A percentile compares a stretch with the other conserved stretches of the same genome.
These are phyloP conservation scores for Bipolaris gigantea DNA, from an alignment of 2,329 filamentous ascomycete species.

Conservation along the genomic window DNA sequence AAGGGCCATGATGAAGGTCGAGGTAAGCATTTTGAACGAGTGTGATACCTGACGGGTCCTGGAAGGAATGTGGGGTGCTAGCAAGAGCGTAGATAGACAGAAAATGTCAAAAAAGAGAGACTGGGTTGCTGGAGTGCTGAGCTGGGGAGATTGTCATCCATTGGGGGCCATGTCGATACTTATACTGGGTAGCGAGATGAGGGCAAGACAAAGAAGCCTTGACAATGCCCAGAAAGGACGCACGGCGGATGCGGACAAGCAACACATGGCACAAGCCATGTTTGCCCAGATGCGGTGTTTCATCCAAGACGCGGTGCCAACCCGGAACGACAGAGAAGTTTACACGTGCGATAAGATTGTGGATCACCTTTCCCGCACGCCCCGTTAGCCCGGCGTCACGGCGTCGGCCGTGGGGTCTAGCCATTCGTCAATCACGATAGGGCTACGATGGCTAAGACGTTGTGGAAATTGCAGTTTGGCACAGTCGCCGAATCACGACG, in stretches of 20 bases:
- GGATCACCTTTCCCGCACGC: conserved; percentile 13
- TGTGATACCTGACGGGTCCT: conserved; percentile 9
- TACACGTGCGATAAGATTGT: conserved; percentile 24
- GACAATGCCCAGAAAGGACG: conserved; percentile 5
- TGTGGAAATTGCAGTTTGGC: conserved; percentile 22
- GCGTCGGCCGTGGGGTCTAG: conserved; percentile 11
- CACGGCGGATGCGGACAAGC: conserved; percentile 5
- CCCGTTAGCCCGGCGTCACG: conserved; percentile 13
- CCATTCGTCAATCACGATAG: conserved; percentile 15
- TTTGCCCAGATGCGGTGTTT: conserved; percentile 11
- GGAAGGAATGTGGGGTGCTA: conserved; percentile 21
- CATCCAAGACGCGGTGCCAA: conserved; percentile 17
- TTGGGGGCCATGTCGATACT: conserved; percentile 8
- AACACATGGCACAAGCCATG: conserved; percentile 15
- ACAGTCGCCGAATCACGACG: conserved; percentile 14
- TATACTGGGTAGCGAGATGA: conserved; percentile 17
- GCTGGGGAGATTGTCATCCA: not conserved
- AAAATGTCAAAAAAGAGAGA: conserved; percentile 15
- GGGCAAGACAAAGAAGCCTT: not conserved
- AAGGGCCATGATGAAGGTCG: conserved; percentile 32
- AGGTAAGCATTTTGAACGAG: conserved; percentile 24
- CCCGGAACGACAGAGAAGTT: conserved; percentile 7
- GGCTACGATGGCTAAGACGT: conserved; percentile 16
- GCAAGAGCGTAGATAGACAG: conserved; percentile 11
- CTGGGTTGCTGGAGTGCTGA: conserved; percentile 1